A percentile compares a stretch with the other conserved stretches of the same genome.
phyloP scores from a whole-genome alignment of 306 rosid genomes.

The Coriaria nepalensis region DNA sequence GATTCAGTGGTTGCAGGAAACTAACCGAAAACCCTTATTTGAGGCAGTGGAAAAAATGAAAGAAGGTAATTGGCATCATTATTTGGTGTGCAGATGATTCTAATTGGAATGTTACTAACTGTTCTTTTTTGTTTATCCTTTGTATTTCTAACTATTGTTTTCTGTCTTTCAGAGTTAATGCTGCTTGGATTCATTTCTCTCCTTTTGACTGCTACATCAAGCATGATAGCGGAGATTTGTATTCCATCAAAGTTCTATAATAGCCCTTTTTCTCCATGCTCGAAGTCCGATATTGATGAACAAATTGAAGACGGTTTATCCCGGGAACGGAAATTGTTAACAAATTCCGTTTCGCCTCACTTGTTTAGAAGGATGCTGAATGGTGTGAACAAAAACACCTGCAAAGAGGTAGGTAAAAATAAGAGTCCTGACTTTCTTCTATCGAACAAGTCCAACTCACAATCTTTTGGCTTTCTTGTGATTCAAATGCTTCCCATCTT shows the following conservation, averaged over 20 bases:
- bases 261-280: constrained; percentile 71
- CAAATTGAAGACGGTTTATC: constrained; percentile 36
- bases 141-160: constrained; percentile 3
- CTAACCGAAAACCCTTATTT: constrained; percentile 84
- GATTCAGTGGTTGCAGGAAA: constrained; percentile 73
- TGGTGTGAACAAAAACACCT: constrained; percentile 33
- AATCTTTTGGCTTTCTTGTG: constrained; percentile 8
- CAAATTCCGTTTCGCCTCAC: constrained; percentile 32
- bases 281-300: constrained; percentile 56
- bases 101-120: no score
- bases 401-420: constrained; percentile 53
- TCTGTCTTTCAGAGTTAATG: constrained; percentile 71
- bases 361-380: constrained; percentile 46
- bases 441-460: neutral
- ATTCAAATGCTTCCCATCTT: constrained; percentile 11
- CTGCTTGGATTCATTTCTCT: constrained; percentile 96
- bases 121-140: constrained; percentile 2
- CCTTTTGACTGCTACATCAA: constrained; percentile 85
- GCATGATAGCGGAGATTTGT: constrained; percentile 76
- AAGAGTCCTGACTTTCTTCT: neutral
- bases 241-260: constrained; percentile 75
- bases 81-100: neutral
- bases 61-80: constrained; percentile 48
- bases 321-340: constrained; percentile 43
- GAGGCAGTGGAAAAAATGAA: constrained; percentile 97